Evolutionary conservation across 257 asterid genomes (phyloP).

Genomic region (Solanum raphanifolium): DNA sequence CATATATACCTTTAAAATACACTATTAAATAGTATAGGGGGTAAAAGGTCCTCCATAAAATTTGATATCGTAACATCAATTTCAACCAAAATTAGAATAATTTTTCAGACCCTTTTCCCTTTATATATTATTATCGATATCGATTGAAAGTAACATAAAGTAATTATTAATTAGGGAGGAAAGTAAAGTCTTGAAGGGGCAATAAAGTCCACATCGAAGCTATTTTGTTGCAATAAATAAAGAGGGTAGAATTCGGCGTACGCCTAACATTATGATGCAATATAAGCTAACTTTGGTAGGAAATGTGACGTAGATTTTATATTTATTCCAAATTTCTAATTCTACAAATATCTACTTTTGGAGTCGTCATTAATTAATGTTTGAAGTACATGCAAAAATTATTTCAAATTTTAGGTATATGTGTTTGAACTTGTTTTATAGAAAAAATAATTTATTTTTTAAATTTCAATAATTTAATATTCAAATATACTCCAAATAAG

Average conservation of each 20-base stretch:
- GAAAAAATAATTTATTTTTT: not conserved
- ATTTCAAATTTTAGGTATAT: not conserved
- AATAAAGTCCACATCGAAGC: not conserved
- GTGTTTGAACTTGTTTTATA: too few species aligned
- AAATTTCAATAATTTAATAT: too few species aligned
- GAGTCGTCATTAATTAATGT: not conserved
- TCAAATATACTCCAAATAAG: too few species aligned
- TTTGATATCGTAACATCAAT: too few species aligned
- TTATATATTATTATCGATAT: not conserved
- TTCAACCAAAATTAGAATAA: too few species aligned
- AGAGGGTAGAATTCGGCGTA: not conserved
- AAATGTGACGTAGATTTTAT: not conserved
- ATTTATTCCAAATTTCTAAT: not conserved
- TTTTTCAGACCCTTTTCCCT: too few species aligned
- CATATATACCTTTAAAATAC: too few species aligned
- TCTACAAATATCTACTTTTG: too few species aligned
- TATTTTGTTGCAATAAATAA: not conserved
- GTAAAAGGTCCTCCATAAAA: too few species aligned
- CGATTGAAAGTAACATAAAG: not conserved
- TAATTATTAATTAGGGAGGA: not conserved
- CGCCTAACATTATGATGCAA: not conserved
- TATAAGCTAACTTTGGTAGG: not conserved
- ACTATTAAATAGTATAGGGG: too few species aligned
- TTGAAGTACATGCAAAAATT: not conserved
- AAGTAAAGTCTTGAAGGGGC: not conserved